Evolutionary conservation across 768 basidiomycete species (phyloP), one percentile per base, ranked within the genome.

Genomic region (Collybia sp.): DNA sequence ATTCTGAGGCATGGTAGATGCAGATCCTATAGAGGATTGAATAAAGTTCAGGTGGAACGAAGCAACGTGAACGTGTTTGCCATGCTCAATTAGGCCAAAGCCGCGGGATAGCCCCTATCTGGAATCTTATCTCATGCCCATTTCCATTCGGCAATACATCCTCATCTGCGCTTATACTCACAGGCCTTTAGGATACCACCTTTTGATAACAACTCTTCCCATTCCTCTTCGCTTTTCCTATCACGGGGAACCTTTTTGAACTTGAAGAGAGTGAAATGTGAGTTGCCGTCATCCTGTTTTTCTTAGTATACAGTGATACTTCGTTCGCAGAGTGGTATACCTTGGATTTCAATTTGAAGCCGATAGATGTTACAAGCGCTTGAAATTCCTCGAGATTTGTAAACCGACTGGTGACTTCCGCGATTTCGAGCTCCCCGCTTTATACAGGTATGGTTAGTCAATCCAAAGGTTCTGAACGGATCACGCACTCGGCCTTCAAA

Each of bases 371-470:
- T 11, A 95, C 64, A 31, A 93, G 60, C 12, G 73, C 72, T 30
- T 74, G 66, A 54, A 96, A 95, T 31, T 77, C 75, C 38, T 83
- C 78, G 5, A 83, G 61, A 44, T 80, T 74, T 2, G 76, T 73
- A 56, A 96, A 88, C 6, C 93, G 81, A 60, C 89, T 92, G 0
- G 89, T 75, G 18, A 94, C 93, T 65, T 96, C 93, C 1, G 93
- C 92, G 42, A 95, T 80, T 66, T 84, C 85, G 36, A 95, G 69
- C 56, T 86, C 79, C 13, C 92, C 92, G 30, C 92, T 89, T 35
- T 39, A 59, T 37, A 20, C 43, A 52, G 43, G 17, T 40, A 44
- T 3, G 19, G 25, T 33, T 40, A 32, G 17, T 38, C 10, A 10
- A 37, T 37, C 6, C 35, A 6, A 40, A 43, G 16, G 32, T 5